Base-by-base conservation (phyloP, 306 rosid species). In the Sophora flavescens region DNA sequence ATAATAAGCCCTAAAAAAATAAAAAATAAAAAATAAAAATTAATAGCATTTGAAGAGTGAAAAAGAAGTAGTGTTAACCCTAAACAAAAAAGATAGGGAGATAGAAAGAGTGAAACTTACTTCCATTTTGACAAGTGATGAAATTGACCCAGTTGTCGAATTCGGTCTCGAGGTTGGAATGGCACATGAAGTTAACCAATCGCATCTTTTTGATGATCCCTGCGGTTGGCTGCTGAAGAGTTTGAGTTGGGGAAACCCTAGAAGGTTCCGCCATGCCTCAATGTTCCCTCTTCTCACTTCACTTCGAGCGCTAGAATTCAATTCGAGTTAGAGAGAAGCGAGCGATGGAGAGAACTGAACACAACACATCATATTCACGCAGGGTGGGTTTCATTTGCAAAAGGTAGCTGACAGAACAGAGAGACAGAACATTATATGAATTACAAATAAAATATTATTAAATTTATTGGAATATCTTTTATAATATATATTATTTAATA, bases 181-280 rank as follows among this genome's bases (percentile, higher is more conserved):
- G 98, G 81, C 98, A 95, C 98, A 95, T 95, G 83, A 95, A 95
- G 60, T 92, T 92, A 87, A 92, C 96, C 77, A 94, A 51, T 12
- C 91, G 90, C 75, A 94, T 82, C 28, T 69, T 83, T 79, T 74
- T 88, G 77, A 94, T 78, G 78, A 86, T 84, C 8, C 96, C 98
- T 0, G 93, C 94, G n/a, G 70, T 78, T 15, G 85, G 66, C 6
- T 80, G 81, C 52, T 76, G 79, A 36, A 70, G 65, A 36, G 41
- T 4, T 4, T 36, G 41, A 36, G 68, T 1, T 14, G 75, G 38
- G 15, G 74, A 65, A 84, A 76, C 82, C 83, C 84, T 56, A 70
- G 88, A 16, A 32, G 11, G 8, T 3, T 86, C 89, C 0, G 4
- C 85, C 89, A 88, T 88, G 76, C 76, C 63, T 38, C 17, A 58